Base-by-base conservation (phyloP, 371 early-diverging fungal species). In the Mortierella sp. region DNA sequence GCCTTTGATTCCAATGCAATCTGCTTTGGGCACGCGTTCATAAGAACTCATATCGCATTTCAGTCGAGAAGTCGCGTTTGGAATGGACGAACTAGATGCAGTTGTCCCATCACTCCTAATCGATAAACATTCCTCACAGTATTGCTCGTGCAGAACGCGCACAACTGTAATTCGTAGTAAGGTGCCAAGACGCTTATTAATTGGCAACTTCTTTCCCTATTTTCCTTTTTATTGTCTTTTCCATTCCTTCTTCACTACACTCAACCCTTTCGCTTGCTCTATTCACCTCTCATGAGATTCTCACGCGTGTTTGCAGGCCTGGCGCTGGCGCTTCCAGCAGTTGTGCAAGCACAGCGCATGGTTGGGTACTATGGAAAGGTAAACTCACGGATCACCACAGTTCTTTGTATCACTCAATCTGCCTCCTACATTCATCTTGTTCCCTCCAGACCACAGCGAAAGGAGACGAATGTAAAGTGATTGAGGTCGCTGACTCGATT, bases 361-460 rank as follows among this genome's bases (percentile, higher is more conserved):
- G 39, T 59, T 37, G 60, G 37, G n/a, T 59, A 59, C 14, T 59
- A 59, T 14, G 60, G 60, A 59, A 59, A 59, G 60, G 60, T 59
- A 59, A 35, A 35, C n/a, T 2, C 18, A 3, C 51, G 30, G 30
- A 30, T 30, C 30, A 4, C 30, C 30, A 30, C 30, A 30, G 4
- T 30, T 30, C 30, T 30, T 30, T 30, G 30, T 30, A 30, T 30
- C 30, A 43, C 39, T 6, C 39, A 39, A 39, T 39, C 39, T 39
- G 10, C 39, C 10, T 39, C 39, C 39, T 10, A 39, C 39, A 39
- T 39, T 39, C 4, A 4, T 43, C 43, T 43, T 43, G 9, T 9
- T 43, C 43, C 43, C 43, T 2, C 43, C 43, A 43, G 9, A 43
- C 43, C 5, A 6, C 39, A 39, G 4, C 39, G 10, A 4, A 39